Percentiles rank a stretch among this genome's conserved stretches.
phyloP scores from a whole-genome alignment of 2,329 filamentous ascomycete species.

The Exophiala calicioides region DNA sequence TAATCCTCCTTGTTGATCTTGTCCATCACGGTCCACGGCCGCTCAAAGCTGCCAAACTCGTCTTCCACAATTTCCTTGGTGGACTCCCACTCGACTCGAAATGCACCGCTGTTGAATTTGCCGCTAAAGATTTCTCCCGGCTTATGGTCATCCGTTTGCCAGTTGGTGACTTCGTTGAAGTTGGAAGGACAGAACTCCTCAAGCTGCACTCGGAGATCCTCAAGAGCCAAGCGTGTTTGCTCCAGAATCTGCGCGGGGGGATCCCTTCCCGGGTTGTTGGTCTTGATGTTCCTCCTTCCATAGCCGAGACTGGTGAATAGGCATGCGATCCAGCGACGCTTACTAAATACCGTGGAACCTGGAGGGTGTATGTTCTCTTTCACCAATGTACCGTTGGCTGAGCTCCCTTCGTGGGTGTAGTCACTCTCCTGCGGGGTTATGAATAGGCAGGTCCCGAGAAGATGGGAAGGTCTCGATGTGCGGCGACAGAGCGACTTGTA shows the following conservation, averaged over 20 bases:
- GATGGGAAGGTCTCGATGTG: conserved; percentile 19
- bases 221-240: conserved; percentile 52
- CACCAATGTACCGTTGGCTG: background rate
- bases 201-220: conserved; percentile 50
- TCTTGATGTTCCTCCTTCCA: conserved; percentile 44
- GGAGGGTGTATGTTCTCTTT: background rate
- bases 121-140: conserved; percentile 49
- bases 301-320: conserved; percentile 58
- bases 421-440: conserved; percentile 52
- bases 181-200: conserved; percentile 31
- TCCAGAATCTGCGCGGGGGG: conserved; percentile 47
- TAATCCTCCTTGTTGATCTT: background rate
- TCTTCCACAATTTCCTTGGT: conserved; percentile 49
- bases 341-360: conserved; percentile 19
- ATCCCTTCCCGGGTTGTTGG: conserved; percentile 36
- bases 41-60: conserved; percentile 22
- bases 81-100: conserved; percentile 56
- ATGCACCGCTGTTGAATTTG: conserved; percentile 60
- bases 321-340: conserved; percentile 58
- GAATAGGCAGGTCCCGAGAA: conserved; percentile 51
- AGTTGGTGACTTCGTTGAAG: conserved; percentile 8
- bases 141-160: conserved; percentile 17
- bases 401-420: conserved; percentile 18
- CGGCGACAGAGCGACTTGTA: conserved; percentile 52
- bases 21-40: conserved; percentile 21